Evolutionary conservation across 1,284 basidiomycete genomes (phyloP).

Genomic region (Apiotrichum sp.): DNA sequence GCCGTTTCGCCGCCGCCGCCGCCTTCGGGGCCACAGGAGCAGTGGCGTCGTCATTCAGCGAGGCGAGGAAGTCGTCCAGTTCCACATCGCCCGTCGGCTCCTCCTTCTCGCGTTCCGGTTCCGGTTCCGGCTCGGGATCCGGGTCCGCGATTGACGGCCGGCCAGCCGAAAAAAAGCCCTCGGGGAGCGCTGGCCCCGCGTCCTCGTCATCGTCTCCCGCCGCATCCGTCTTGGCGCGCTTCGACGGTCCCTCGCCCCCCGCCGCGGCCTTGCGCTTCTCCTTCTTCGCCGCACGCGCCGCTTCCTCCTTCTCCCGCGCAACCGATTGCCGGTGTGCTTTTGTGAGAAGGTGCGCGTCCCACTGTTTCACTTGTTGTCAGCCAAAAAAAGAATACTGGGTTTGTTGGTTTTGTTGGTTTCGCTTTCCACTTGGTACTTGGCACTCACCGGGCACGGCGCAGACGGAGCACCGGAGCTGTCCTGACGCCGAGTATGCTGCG

Average conservation of each 20-base stretch:
- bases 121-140: background rate
- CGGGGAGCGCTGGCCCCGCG: conserved; percentile 19
- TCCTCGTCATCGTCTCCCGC: background rate
- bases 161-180: conserved; percentile 37
- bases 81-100: conserved; percentile 38
- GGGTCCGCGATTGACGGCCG: conserved; percentile 13
- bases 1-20: conserved; percentile 9
- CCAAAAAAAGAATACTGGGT: no score
- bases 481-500: conserved; percentile 35
- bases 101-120: background rate
- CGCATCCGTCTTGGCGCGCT: conserved; percentile 13
- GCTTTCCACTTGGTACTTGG: background rate
- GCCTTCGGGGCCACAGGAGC: conserved; percentile 2
- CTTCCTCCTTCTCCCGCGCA: conserved; percentile 35
- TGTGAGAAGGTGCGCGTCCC: conserved; percentile 46
- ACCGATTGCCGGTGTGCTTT: conserved; percentile 46
- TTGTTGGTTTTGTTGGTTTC: no score
- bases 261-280: conserved; percentile 7
- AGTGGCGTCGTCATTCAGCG: conserved; percentile 29
- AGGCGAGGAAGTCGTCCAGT: conserved; percentile 45
- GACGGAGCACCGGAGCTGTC: conserved; percentile 41
- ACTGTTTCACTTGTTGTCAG: conserved; percentile 39
- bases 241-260: conserved; percentile 11
- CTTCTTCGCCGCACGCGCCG: conserved; percentile 20
- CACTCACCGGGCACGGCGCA: conserved; percentile 44